Base-by-base conservation (phyloP, 1,284 basidiomycete genomes). In the Clitocybe nebularis region DNA sequence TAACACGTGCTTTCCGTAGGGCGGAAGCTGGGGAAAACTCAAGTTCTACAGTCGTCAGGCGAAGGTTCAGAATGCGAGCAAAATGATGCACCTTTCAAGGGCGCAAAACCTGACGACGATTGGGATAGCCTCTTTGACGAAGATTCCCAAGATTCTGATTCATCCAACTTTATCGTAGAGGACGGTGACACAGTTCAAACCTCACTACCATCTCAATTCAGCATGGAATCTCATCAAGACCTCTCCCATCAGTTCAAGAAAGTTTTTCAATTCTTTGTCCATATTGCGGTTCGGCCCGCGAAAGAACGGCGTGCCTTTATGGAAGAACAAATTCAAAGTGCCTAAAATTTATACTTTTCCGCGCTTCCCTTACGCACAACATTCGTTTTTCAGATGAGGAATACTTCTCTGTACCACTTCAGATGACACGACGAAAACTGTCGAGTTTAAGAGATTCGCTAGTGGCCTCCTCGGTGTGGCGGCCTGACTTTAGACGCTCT, bases 241-340 rank as follows among this genome's bases (percentile, higher is more conserved):
- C 67, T 85, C 14, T 66, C 74, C 10, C 76, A 84, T 49, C 84
- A 89, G 46, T 89, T 90, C 72, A 90, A 89, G 63, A 82, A 88
- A 36, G 74, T 93, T 22, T 91, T 88, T 52, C 90, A 93, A 56
- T 76, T 92, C 30, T 84, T 91, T 51, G 83, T 92, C 2, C 83
- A 92, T 51, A 66, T 93, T 29, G 84, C 84, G 14, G 79, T 89
- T 22, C 74, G 68, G 17, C 69, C 76, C 5, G 58, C 66, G n/a
- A 59, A 58, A 5, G 67, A 80, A 35, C 69, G 86, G 10, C 66
- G 63, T 36, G 54, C 63, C 4, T 82, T 77, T 52, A 77, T 84
- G 72, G 57, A 74, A 46, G 58, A 67, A 25, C 69, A 67, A 32
- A 56, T 84, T 39, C 68, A 71, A 59, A 68, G 87, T 84, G 46